Conservation (phyloP, 441 rosid genomes). For the Eruca vesicaria region DNA sequence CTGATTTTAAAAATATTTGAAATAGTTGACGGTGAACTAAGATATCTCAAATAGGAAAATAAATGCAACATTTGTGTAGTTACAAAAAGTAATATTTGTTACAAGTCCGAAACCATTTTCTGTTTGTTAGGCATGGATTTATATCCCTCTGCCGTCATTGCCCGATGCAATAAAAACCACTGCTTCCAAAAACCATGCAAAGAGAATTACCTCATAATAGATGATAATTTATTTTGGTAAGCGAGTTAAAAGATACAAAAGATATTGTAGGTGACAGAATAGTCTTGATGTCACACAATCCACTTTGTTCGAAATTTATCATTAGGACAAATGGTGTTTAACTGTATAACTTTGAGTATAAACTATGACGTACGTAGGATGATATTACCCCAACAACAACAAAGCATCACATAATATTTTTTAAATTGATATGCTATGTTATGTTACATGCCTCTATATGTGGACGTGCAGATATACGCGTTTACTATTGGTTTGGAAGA, state of each 20-base stretch:
- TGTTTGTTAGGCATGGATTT: not conserved
- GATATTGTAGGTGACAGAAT: not conserved
- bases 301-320: not conserved
- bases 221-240: not conserved
- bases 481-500: not conserved
- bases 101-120: not conserved
- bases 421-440: not conserved
- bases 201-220: not conserved
- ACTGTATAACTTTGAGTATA: too few relatives aligned
- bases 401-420: not conserved
- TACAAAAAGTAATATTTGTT: not conserved
- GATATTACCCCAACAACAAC: not conserved
- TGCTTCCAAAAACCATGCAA: not conserved
- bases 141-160: not conserved
- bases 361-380: too few relatives aligned
- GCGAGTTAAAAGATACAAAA: not conserved
- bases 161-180: not conserved
- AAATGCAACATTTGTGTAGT: not conserved
- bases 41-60: not conserved
- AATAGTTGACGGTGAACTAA: not conserved
- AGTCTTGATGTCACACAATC: not conserved
- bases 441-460: not conserved
- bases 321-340: too few relatives aligned
- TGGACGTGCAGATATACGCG: not conserved
- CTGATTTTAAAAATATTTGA: not conserved